A percentile compares a stretch with the other conserved stretches of the same genome.
These are phyloP conservation scores for Pyropia yezoensis DNA, from an alignment of 23 red algal genomes.

Conservation along the genomic window DNA sequence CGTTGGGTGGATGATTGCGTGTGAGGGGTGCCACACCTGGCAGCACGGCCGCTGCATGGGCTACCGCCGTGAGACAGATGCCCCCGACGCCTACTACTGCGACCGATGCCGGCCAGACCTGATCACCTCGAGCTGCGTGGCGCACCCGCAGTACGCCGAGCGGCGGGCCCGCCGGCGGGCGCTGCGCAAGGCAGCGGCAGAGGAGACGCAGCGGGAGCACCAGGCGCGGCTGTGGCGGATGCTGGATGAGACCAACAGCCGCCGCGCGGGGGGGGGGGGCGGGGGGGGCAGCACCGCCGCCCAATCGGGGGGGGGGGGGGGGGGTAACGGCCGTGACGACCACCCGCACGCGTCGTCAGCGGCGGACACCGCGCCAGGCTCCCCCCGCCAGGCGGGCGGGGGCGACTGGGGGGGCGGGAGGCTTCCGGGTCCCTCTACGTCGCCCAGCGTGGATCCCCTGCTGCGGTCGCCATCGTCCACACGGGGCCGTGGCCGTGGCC, in stretches of 20 bases:
- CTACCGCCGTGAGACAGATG: constrained; percentile 35
- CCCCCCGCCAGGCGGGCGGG: no score
- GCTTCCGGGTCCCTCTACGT: no score
- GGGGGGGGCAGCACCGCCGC: neutral
- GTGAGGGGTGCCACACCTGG: constrained; percentile 90
- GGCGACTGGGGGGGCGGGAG: no score
- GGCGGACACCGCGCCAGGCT: no score
- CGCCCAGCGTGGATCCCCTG: no score
- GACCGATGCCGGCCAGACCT: constrained; percentile 83
- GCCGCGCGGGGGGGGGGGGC: no score
- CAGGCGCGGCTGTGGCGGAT: neutral
- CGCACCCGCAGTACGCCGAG: constrained; percentile 50
- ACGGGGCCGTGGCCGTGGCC: no score
- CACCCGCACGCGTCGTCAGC: no score
- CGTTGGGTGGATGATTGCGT: constrained; percentile 83
- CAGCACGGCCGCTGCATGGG: constrained; percentile 98
- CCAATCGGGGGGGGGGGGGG: neutral
- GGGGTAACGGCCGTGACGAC: no score
- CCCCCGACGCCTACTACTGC: constrained; percentile 77
- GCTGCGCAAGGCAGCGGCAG: neutral
- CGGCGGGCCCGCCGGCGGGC: neutral
- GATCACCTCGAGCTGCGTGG: constrained; percentile 61
- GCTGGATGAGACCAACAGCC: neutral
- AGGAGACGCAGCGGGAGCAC: neutral
- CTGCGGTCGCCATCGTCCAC: no score